Conservation (phyloP, 2,329 filamentous ascomycete genomes). For the Harringtonia aguacate region DNA sequence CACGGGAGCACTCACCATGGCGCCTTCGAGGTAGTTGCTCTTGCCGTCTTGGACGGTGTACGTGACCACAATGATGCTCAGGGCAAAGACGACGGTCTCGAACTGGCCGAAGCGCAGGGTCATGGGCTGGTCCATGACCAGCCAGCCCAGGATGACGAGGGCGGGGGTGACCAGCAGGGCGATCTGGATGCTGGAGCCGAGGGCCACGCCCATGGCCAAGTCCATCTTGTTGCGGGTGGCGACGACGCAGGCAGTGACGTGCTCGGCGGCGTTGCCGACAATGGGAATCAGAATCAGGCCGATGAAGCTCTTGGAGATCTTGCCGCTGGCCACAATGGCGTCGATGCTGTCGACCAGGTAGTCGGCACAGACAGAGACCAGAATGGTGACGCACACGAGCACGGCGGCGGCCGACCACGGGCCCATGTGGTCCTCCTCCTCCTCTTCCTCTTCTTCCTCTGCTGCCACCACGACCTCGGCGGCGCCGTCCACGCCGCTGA, state of each 20-base stretch:
- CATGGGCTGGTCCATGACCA: conserved; percentile 60
- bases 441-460: no score
- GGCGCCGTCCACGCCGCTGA: conserved; percentile 9
- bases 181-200: conserved; percentile 75
- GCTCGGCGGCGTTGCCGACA: conserved; percentile 74
- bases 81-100: conserved; percentile 67
- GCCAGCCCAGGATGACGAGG: conserved; percentile 71
- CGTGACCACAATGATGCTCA: conserved; percentile 65
- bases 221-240: conserved; percentile 70
- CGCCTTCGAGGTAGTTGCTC: conserved; percentile 75
- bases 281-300: conserved; percentile 73
- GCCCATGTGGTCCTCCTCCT: conserved; percentile 42
- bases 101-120: conserved; percentile 73
- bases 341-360: conserved; percentile 68
- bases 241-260: conserved; percentile 72
- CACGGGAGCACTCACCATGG: conserved; percentile 42
- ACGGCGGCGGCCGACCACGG: conserved; percentile 54
- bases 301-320: conserved; percentile 62
- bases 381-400: conserved; percentile 56
- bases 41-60: conserved; percentile 73
- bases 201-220: conserved; percentile 67
- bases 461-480: no score
- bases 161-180: conserved; percentile 72
- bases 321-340: conserved; percentile 47
- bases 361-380: conserved; percentile 71